A percentile compares a stretch with the other conserved stretches of the same genome.
Conservation (phyloP, 768 basidiomycete species). For the Tricholoma matsutake region DNA sequence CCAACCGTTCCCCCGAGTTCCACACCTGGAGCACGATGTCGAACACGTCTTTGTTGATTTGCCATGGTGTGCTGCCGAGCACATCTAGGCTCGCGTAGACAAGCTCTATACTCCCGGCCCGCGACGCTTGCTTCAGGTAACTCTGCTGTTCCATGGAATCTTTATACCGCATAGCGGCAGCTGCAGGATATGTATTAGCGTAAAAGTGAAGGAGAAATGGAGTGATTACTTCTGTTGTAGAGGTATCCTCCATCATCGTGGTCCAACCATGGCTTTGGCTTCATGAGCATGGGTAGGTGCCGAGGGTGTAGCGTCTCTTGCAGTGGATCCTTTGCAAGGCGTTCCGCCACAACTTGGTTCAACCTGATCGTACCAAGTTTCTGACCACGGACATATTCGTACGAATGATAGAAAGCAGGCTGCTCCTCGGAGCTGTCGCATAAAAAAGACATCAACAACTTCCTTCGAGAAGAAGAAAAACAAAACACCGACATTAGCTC, state of each 20-base stretch:
- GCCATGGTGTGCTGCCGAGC: slow-evolving; percentile 87
- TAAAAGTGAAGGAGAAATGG: neutral
- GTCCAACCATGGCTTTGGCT: slow-evolving; percentile 83
- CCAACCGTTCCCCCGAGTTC: slow-evolving; percentile 81
- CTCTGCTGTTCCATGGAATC: slow-evolving; percentile 80
- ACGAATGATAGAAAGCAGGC: slow-evolving; percentile 87
- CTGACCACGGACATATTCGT: slow-evolving; percentile 91
- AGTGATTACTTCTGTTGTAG: slow-evolving; percentile 62
- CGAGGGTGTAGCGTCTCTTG: slow-evolving; percentile 81
- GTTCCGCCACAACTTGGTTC: slow-evolving; percentile 75
- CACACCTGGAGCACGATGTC: slow-evolving; percentile 76
- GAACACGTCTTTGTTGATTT: slow-evolving; percentile 76
- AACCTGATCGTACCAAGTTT: slow-evolving; percentile 91
- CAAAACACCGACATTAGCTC: slow-evolving; percentile 52
- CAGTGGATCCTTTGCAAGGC: slow-evolving; percentile 72
- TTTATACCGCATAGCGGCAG: slow-evolving; percentile 87
- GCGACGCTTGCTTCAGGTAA: slow-evolving; percentile 74
- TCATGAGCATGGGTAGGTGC: slow-evolving; percentile 92
- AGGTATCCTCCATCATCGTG: slow-evolving; percentile 82
- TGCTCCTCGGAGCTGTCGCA: slow-evolving; percentile 65
- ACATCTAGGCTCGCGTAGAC: slow-evolving; percentile 90
- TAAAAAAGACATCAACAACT: slow-evolving; percentile 7
- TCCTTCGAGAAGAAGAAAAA: neutral
- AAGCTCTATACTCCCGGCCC: slow-evolving; percentile 72
- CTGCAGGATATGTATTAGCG: slow-evolving; percentile 31